phyloP scores from a whole-genome alignment of 345 rosid genomes.

The Zanthoxylum bungeanum region DNA sequence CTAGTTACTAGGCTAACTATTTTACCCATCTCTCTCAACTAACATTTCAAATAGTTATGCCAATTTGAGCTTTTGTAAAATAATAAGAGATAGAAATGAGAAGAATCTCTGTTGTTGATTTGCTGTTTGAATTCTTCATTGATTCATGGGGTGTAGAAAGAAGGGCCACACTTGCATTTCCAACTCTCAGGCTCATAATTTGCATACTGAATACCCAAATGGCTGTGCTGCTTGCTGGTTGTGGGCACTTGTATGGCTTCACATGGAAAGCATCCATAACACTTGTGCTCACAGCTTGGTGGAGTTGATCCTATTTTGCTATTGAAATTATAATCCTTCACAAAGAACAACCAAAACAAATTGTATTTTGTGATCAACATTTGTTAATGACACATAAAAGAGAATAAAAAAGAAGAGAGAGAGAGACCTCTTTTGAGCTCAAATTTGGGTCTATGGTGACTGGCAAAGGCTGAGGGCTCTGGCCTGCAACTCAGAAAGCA shows the following conservation, averaged over 20 bases:
- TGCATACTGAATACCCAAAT: conserved; percentile 46
- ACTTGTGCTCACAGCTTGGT: conserved; percentile 73
- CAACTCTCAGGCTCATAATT: conserved; percentile 85
- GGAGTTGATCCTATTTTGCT: conserved; percentile 73
- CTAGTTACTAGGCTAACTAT: neutral
- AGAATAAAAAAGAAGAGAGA: conserved; percentile 8
- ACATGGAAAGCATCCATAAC: conserved; percentile 77
- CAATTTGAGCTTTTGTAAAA: conserved; percentile 1
- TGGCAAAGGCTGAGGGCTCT: neutral
- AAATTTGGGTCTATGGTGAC: neutral
- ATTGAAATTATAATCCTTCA: conserved; percentile 16
- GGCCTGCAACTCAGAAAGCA: conserved; percentile 1
- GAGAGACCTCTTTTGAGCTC: conserved; percentile 5
- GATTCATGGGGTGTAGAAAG: conserved; percentile 47
- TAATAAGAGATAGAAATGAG: neutral
- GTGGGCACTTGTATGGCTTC: conserved; percentile 74
- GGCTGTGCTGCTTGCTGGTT: conserved; percentile 26
- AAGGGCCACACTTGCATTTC: conserved; percentile 84
- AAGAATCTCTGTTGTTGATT: neutral
- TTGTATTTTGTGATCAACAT: neutral
- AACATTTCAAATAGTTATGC: neutral
- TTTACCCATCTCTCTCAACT: neutral
- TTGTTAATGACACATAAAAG: neutral
- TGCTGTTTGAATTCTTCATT: neutral
- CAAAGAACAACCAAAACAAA: neutral